Conservation (phyloP, 805 yeast species). For the Yarrowia keelungensis region DNA sequence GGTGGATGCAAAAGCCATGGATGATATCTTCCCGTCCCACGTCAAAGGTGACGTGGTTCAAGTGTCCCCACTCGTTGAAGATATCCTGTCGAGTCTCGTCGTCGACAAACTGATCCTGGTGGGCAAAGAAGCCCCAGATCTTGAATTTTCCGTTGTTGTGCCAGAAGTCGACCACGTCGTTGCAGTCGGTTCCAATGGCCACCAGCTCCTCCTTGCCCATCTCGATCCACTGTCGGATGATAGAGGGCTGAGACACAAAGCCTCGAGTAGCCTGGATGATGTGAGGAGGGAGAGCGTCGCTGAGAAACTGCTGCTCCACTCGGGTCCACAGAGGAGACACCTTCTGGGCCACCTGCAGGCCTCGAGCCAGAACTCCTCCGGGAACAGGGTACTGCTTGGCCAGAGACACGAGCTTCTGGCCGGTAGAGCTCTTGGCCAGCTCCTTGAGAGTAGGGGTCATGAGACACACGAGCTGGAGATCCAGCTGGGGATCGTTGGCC, state of each 20-base stretch:
- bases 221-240: slow-evolving; percentile 61
- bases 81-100: slow-evolving; percentile 58
- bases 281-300: slow-evolving; percentile 23
- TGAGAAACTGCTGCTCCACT: slow-evolving; percentile 34
- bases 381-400: slow-evolving; percentile 44
- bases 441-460: slow-evolving; percentile 75
- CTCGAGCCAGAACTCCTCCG: slow-evolving; percentile 40
- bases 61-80: slow-evolving; percentile 51
- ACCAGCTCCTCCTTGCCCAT: slow-evolving; percentile 68
- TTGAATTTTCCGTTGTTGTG: slow-evolving; percentile 52
- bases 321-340: slow-evolving; percentile 46
- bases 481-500: slow-evolving; percentile 44
- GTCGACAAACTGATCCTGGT: slow-evolving; percentile 71
- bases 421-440: slow-evolving; percentile 58
- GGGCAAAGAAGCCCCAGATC: slow-evolving; percentile 66
- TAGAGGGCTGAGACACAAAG: slow-evolving; percentile 54
- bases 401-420: slow-evolving; percentile 49
- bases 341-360: slow-evolving; percentile 39
- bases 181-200: slow-evolving; percentile 55
- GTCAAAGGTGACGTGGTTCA: slow-evolving; percentile 47
- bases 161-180: slow-evolving; percentile 56
- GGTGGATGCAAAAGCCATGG: slow-evolving; percentile 68
- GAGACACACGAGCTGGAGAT: slow-evolving; percentile 60
- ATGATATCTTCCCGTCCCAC: slow-evolving; percentile 54
- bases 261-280: slow-evolving; percentile 51